phyloP scores from a whole-genome alignment of 139 green algal genomes.

The Micractinium sp. region DNA sequence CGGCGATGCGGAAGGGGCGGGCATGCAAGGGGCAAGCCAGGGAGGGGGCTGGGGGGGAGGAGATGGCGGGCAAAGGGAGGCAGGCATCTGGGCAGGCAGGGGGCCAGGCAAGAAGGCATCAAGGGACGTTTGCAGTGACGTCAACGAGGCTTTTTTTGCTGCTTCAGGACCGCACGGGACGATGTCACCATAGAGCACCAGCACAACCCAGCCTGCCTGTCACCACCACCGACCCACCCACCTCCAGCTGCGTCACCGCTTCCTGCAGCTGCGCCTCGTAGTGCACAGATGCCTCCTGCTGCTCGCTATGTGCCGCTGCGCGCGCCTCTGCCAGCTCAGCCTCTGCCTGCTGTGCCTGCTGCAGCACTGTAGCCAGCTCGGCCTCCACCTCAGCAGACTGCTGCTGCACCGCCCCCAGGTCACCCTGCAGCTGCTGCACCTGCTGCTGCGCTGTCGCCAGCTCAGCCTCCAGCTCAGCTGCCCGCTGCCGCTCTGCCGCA shows the following conservation, averaged over 20 bases:
- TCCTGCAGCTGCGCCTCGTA: conserved; percentile 22
- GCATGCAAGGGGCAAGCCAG: too few species aligned
- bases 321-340: not conserved
- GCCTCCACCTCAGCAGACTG: not conserved
- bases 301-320: not conserved
- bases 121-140: not conserved
- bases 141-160: not conserved
- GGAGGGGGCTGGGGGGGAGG: too few species aligned
- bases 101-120: not conserved
- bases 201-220: not conserved
- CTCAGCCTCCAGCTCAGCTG: not conserved
- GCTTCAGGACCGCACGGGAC: not conserved
- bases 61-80: too few species aligned
- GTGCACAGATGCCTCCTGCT: not conserved
- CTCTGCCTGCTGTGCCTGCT: not conserved
- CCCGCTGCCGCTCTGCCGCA: not conserved
- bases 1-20: not conserved
- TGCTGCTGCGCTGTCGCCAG: not conserved
- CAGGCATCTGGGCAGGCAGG: too few species aligned
- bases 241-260: conserved; percentile 53
- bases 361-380: not conserved
- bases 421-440: too few species aligned
- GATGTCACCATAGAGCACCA: not conserved
- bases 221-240: not conserved
- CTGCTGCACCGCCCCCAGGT: not conserved